Base-by-base conservation (phyloP, 2,329 filamentous ascomycete genomes). In the Ophiostoma piceae region DNA sequence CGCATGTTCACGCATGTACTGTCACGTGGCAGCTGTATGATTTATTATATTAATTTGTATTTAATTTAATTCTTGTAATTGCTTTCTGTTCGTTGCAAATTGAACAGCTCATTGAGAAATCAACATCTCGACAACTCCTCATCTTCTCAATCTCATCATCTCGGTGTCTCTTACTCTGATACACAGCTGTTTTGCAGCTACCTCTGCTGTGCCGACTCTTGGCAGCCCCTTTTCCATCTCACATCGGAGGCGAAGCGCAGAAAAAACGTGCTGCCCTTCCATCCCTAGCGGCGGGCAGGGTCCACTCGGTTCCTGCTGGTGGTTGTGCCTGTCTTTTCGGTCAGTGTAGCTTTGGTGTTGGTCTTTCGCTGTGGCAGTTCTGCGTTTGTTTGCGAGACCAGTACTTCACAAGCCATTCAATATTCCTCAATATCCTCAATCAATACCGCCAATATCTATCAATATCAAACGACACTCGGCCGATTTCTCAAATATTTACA, bases 211-310 rank as follows among this genome's bases (percentile, higher is more conserved):
- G 43, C n/a, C 16, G 65, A 26, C 39, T 62, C 57, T 62, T 62
- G 26, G 57, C 37, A 65, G 19, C 68, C 68, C 71, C 67, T 62
- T 70, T 69, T 66, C 19, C 9, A 11, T 67, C 22, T 67, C 62
- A 19, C 65, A 32, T 41, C 32, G 19, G 29, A 37, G 60, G 29
- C 60, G 19, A 64, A 62, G 29, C 54, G 66, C 29, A 12, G 32
- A 70, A 68, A 73, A 73, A 73, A 73, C 72, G 72, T 73, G 72
- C 72, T 73, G 65, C 64, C 72, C 72, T 54, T 72, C 72, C 71
- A 72, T 73, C 70, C 70, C 69, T 73, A 73, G 72, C 67, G 72
- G 71, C 70, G 69, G 69, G 62, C 68, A 57, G 51, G 32, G n/a
- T 2, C 62, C 62, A 65, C 62, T 65, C 35, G 16, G 35, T 26